phyloP scores from a whole-genome alignment of 2,329 filamentous ascomycete genomes.

The Fusarium nelsonii region DNA sequence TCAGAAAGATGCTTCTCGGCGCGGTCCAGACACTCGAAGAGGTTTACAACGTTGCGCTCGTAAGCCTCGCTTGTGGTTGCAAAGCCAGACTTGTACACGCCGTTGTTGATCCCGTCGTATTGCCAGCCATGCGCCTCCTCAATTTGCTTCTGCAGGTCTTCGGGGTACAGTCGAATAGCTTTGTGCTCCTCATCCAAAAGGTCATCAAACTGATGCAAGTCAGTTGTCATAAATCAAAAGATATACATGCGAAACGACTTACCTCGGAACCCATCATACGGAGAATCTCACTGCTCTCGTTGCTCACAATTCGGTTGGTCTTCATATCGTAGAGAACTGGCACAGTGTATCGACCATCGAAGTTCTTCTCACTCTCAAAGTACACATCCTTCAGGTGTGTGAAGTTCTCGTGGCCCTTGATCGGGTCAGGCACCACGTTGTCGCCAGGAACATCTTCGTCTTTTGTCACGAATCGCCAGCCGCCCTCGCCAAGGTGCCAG shows the following conservation, averaged over 20 bases:
- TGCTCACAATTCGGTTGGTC: constrained; percentile 82
- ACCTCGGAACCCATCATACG: constrained; percentile 87
- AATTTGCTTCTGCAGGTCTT: constrained; percentile 73
- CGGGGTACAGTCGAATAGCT: constrained; percentile 75
- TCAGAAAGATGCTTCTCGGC: constrained; percentile 76
- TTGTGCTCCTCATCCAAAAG: constrained; percentile 71
- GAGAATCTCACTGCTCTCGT: constrained; percentile 93
- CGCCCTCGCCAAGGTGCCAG: constrained; percentile 81
- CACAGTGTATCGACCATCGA: constrained; percentile 85
- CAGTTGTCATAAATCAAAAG: not conserved
- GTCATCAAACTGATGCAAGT: constrained; percentile 73
- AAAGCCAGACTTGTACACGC: constrained; percentile 83
- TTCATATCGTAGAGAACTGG: constrained; percentile 88
- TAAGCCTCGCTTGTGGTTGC: constrained; percentile 87
- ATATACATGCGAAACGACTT: constrained; percentile 5
- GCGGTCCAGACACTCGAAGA: constrained; percentile 83
- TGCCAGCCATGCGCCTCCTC: constrained; percentile 85
- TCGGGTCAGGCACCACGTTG: constrained; percentile 74
- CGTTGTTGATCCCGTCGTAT: constrained; percentile 79
- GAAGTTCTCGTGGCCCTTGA: constrained; percentile 77
- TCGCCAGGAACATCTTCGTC: constrained; percentile 68
- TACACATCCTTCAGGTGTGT: constrained; percentile 82
- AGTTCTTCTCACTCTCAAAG: constrained; percentile 78
- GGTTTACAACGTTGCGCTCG: constrained; percentile 74
- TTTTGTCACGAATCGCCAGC: constrained; percentile 85